Evolutionary conservation across 768 basidiomycete genomes (phyloP).

Genomic region (Candolleomyces aberdarensis): DNA sequence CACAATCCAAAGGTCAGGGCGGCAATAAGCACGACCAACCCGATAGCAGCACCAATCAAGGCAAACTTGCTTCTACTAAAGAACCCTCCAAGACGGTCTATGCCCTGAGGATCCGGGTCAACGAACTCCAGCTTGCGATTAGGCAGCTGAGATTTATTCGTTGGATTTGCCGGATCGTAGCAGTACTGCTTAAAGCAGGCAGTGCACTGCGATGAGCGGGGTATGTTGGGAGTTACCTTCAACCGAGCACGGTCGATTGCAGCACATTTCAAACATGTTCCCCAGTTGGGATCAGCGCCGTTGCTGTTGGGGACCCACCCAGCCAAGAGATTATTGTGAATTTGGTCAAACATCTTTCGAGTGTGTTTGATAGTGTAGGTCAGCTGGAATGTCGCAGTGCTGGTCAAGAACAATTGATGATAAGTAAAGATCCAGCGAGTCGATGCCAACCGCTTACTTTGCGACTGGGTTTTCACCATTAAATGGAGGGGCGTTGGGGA

Average conservation of each 20-base stretch:
- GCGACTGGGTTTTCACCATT: constrained; percentile 58
- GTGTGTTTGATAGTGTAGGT: constrained; percentile 55
- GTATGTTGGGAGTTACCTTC: constrained; percentile 29
- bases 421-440: not conserved
- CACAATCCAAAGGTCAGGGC: constrained; percentile 35
- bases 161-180: constrained; percentile 44
- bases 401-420: constrained; percentile 19
- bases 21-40: constrained; percentile 38
- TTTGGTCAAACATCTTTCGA: constrained; percentile 59
- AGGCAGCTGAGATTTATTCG: constrained; percentile 41
- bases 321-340: constrained; percentile 47
- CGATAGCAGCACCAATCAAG: constrained; percentile 47
- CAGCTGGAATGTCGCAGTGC: constrained; percentile 58
- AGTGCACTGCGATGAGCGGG: constrained; percentile 39
- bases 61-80: constrained; percentile 41
- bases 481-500: constrained; percentile 75
- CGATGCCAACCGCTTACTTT: constrained; percentile 42
- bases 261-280: constrained; percentile 69
- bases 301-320: constrained; percentile 63
- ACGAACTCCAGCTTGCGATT: constrained; percentile 42
- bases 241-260: constrained; percentile 50
- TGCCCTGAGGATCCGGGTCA: constrained; percentile 55
- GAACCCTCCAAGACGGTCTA: constrained; percentile 39
- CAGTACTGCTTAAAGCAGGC: constrained; percentile 56
- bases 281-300: constrained; percentile 56